Conservation (phyloP, 2,329 filamentous ascomycete genomes). For the Alternaria consortialis region DNA sequence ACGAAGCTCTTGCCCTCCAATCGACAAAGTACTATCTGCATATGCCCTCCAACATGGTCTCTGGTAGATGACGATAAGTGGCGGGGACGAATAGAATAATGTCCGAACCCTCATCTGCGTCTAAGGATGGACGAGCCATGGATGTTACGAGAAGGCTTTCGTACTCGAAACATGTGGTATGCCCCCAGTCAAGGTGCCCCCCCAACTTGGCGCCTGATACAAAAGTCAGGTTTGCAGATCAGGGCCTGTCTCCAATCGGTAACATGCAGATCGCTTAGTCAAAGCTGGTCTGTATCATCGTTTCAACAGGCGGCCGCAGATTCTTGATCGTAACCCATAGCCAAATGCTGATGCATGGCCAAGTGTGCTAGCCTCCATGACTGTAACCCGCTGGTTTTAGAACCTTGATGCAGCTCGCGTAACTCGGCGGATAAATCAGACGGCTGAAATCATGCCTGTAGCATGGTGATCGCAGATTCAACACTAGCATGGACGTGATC, state of each 20-base stretch:
- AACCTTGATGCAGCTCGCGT: neutral
- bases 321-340: neutral
- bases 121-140: neutral
- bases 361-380: neutral
- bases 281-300: neutral
- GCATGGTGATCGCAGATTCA: neutral
- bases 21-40: neutral
- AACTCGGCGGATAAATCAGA: slow-evolving; percentile 14
- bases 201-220: neutral
- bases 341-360: slow-evolving; percentile 11
- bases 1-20: neutral
- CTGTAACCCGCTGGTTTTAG: neutral
- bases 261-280: neutral
- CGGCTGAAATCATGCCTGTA: neutral
- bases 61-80: neutral
- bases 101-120: neutral
- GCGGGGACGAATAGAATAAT: neutral
- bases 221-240: neutral
- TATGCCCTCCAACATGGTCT: neutral
- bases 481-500: slow-evolving; percentile 3
- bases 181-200: neutral
- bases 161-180: neutral
- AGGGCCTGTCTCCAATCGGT: neutral
- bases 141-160: neutral
- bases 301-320: neutral